Base-by-base conservation (phyloP, 2,329 filamentous ascomycete genomes). In the Beauveria brongniartii region DNA sequence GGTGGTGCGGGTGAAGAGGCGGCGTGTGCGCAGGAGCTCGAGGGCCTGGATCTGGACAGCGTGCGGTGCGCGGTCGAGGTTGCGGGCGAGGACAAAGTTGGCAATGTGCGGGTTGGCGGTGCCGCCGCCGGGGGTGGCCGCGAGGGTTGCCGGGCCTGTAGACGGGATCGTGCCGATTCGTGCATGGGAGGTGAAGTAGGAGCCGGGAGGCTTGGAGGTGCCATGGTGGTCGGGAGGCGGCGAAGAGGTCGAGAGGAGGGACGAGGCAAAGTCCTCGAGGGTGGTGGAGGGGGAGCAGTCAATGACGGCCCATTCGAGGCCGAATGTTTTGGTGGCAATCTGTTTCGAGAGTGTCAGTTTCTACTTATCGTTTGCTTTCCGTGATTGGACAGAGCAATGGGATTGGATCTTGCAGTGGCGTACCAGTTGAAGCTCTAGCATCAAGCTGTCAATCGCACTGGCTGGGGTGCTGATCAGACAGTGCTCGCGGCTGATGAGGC, bases 21-120 rank as follows among this genome's bases (percentile, higher is more conserved):
- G 86, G 62, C 85, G 87, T 0, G 88, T 90, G 58, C 90, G 87
- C 61, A 97, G 84, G 10, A 97, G 83, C 81, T 96, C 78, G 28
- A 85, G 74, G 2, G 77, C 88, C 72, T 97, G 92, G 50, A 94
- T 87, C 74, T 99, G 94, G 12, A 97, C 86, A 59, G 84, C 82
- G 41, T 84, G 80, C n/a, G 83, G 82, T 0, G 91, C 89, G 56
- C 78, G 77, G 70, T 96, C 86, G 57, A 97, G 83, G 70, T 95
- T 85, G 66, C 86, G 89, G 2, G 90, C 90, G 57, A 99, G 82
- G 24, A 97, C 80, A 12, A 97, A 80, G 73, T 96, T 92, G 64
- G 91, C 89, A 65, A 96, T 89, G 58, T 79, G 71, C 12, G 70
- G 68, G 18, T 69, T 62, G 10, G 37, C 22, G 43, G 8, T 51